These are phyloP conservation scores for Alternaria triticimaculans DNA, from an alignment of 2,329 filamentous ascomycete species.

Conservation along the genomic window DNA sequence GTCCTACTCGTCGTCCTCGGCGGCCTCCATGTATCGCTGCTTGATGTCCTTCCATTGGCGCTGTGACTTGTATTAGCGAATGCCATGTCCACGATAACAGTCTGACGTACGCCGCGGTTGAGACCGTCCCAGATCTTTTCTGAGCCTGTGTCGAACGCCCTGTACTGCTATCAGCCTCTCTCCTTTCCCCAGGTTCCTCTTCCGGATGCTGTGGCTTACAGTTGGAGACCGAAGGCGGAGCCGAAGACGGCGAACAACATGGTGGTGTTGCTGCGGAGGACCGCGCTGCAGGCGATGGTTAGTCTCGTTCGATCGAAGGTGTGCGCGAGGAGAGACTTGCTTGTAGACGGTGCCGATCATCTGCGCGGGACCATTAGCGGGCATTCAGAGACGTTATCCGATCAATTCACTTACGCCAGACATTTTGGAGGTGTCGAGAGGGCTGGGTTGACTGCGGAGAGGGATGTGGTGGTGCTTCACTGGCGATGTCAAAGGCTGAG, in stretches of 20 bases:
- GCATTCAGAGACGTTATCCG: background rate
- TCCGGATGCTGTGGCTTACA: slow-evolving; percentile 67
- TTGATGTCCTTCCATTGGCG: slow-evolving; percentile 99
- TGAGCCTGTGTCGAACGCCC: slow-evolving; percentile 81
- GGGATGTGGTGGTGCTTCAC: slow-evolving; percentile 32
- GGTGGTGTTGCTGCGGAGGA: slow-evolving; percentile 86
- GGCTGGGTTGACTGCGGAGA: slow-evolving; percentile 27
- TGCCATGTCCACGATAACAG: background rate
- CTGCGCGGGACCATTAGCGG: slow-evolving; percentile 49
- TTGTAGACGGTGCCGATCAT: slow-evolving; percentile 62
- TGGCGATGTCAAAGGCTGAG: slow-evolving; percentile 30
- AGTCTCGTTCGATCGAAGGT: slow-evolving; percentile 26
- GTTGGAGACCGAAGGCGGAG: slow-evolving; percentile 87
- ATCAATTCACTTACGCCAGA: slow-evolving; percentile 60
- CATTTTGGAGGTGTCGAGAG: slow-evolving; percentile 59
- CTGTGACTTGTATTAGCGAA: slow-evolving; percentile 57
- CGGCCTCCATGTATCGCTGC: slow-evolving; percentile 77
- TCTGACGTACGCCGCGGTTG: slow-evolving; percentile 77
- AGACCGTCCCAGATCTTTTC: slow-evolving; percentile 88
- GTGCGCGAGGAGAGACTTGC: slow-evolving; percentile 46
- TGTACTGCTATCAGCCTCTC: slow-evolving; percentile 52
- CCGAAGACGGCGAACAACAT: slow-evolving; percentile 89
- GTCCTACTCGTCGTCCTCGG: slow-evolving; percentile 64
- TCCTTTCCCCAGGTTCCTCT: background rate
- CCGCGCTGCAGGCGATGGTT: slow-evolving; percentile 63